Base-by-base conservation (phyloP, 1,284 basidiomycete species). In the Puccinia novopanici region DNA sequence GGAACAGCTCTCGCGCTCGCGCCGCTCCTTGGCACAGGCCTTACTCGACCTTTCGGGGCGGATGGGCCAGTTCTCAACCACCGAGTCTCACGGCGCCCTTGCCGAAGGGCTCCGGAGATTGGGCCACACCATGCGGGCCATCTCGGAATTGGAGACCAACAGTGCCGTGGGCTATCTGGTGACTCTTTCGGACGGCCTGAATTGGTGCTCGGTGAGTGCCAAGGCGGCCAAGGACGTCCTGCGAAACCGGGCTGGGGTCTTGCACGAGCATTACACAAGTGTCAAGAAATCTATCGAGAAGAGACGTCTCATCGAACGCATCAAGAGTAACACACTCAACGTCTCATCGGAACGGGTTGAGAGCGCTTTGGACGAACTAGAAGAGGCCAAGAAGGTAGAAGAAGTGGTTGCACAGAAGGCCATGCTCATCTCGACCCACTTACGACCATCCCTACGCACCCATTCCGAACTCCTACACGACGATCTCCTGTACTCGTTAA, bases 181-280 rank as follows among this genome's bases (percentile, higher is more conserved):
- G 57, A 91, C 96, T 55, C 86, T 98, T 34, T 93, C 93, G 30
- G 95, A 98, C 85, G 92, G 93, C 0, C 87, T 98, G 75, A 93
- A 93, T 0, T 98, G 98, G 86, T 94, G 97, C 86, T 92, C 93
- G 22, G 88, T 94, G 86, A 97, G 97, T 84, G 93, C 95, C n/a
- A 90, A 92, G 65, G 93, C 94, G 15, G 95, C 94, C 2, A 96
- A 95, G 83, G 87, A 87, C 37, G 59, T 86, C 81, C 12, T 50
- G 45, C 24, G 34, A 34, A 68, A 57, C 50, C 77, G 30, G 15
- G 37, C 77, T 12, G 50, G 90, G 22, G 92, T 96, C 12, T 87
- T 97, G 81, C 95, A 98, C 84, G 95, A 97, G 85, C 93, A 95
- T 81, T 94, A 96, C 82, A 88, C 90, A 6, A 93, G 94, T 2